Evolutionary conservation across 139 green algal genomes (phyloP).

Genomic region (Marvania coccoides): DNA sequence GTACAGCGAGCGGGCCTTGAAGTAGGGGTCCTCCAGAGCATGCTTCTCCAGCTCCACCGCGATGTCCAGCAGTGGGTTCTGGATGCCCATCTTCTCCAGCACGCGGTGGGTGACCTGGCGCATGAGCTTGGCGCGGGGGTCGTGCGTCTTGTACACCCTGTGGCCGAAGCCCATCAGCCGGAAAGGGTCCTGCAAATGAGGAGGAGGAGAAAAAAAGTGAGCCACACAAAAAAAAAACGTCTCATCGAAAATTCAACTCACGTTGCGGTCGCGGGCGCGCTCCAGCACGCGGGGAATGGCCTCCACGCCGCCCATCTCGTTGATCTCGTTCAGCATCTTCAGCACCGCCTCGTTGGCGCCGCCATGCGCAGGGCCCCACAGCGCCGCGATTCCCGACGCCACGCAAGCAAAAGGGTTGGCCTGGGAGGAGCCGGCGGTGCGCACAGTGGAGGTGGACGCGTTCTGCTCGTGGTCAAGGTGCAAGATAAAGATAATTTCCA

Average conservation of each 20-base stretch:
- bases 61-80: slow-evolving; percentile 58
- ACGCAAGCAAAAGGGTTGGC: slow-evolving; percentile 70
- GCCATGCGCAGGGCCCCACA: slow-evolving; percentile 66
- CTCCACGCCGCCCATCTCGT: slow-evolving; percentile 18
- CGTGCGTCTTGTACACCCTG: slow-evolving; percentile 63
- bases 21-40: slow-evolving; percentile 63
- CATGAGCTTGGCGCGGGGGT: slow-evolving; percentile 61
- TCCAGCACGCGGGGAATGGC: slow-evolving; percentile 15
- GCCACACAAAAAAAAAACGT: too few species aligned
- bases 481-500: slow-evolving; percentile 63
- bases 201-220: too few species aligned
- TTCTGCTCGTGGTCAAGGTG: slow-evolving; percentile 73
- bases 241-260: too few species aligned
- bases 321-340: slow-evolving; percentile 34
- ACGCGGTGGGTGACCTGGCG: slow-evolving; percentile 37
- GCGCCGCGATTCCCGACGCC: slow-evolving; percentile 51
- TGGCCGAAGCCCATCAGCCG: slow-evolving; percentile 74
- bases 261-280: neutral
- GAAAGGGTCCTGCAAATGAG: slow-evolving; percentile 49
- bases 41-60: slow-evolving; percentile 60
- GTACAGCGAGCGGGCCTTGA: slow-evolving; percentile 52
- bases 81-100: slow-evolving; percentile 37
- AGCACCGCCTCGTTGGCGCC: slow-evolving; percentile 66
- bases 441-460: slow-evolving; percentile 54
- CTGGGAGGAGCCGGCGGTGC: slow-evolving; percentile 51